Conservation (phyloP, 2,329 filamentous ascomycete species). For the Penicillium griseofulvum region DNA sequence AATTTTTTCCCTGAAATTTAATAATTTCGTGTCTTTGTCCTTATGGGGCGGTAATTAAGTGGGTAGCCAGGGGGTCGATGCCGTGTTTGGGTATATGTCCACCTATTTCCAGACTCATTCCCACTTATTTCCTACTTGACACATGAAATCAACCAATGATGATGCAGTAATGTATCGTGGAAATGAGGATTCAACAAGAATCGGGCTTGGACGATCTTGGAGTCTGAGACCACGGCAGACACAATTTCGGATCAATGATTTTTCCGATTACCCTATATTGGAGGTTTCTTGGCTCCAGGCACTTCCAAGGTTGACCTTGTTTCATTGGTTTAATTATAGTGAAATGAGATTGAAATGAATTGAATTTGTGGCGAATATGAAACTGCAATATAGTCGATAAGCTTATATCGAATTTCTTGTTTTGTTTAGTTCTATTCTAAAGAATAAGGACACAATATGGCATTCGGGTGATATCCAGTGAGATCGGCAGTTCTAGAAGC, state of each 20-base stretch:
- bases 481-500: not conserved
- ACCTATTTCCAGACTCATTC: too few species aligned
- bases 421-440: not conserved
- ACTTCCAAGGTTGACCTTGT: not conserved
- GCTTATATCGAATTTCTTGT: too few species aligned
- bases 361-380: not conserved
- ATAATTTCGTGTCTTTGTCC: not conserved
- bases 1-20: not conserved
- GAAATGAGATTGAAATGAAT: too few species aligned
- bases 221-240: not conserved
- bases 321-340: not conserved
- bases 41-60: not conserved
- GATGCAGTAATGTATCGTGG: not conserved
- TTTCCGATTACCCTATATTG: not conserved
- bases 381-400: not conserved
- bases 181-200: not conserved
- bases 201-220: not conserved
- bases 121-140: not conserved
- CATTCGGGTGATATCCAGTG: too few species aligned
- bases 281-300: not conserved
- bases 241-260: slow-evolving; percentile 1
- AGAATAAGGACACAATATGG: not conserved
- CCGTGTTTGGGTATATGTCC: not conserved
- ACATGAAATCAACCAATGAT: not conserved
- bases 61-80: not conserved